A percentile compares a stretch with the other conserved stretches of the same genome.
These are phyloP conservation scores for Penicillium atrosanguineum DNA, from an alignment of 495 filamentous ascomycete genomes.

Conservation along the genomic window DNA sequence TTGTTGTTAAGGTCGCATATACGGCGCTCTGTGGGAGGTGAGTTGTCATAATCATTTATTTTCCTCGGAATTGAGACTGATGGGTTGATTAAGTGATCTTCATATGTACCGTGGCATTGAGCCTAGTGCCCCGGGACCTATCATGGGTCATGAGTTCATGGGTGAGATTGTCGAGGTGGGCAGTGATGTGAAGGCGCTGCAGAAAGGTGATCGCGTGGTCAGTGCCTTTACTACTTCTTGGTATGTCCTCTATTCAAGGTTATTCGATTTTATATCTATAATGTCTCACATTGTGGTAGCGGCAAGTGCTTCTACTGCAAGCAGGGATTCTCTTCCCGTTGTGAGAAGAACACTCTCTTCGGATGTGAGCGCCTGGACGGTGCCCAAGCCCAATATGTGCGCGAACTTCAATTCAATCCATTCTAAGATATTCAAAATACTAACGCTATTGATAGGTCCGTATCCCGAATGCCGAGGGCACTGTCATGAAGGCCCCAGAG, in stretches of 20 bases:
- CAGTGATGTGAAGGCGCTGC: slow-evolving; percentile 61
- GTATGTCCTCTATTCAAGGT: slow-evolving; percentile 44
- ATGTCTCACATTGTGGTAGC: slow-evolving; percentile 39
- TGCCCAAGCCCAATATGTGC: slow-evolving; percentile 81
- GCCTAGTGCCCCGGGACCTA: slow-evolving; percentile 58
- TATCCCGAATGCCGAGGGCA: slow-evolving; percentile 80
- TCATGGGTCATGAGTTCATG: slow-evolving; percentile 76
- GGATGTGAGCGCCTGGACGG: slow-evolving; percentile 75
- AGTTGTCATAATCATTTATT: slow-evolving; percentile 22
- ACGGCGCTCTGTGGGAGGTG: slow-evolving; percentile 91
- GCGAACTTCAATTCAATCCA: background rate
- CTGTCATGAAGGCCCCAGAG: slow-evolving; percentile 71
- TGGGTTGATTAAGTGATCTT: slow-evolving; percentile 61
- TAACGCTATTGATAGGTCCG: slow-evolving; percentile 51
- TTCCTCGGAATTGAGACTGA: background rate
- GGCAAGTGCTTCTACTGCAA: slow-evolving; percentile 89
- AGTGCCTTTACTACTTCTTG: slow-evolving; percentile 86
- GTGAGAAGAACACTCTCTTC: slow-evolving; percentile 71
- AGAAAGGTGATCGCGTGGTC: slow-evolving; percentile 76
- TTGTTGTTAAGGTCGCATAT: slow-evolving; percentile 80
- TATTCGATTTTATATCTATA: background rate
- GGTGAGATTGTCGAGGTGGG: slow-evolving; percentile 72
- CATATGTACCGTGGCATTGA: slow-evolving; percentile 88
- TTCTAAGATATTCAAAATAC: background rate
- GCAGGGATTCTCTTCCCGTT: slow-evolving; percentile 78